Conservation (phyloP, 73 alveolate genomes). For the Symbiodinium pilosum region DNA sequence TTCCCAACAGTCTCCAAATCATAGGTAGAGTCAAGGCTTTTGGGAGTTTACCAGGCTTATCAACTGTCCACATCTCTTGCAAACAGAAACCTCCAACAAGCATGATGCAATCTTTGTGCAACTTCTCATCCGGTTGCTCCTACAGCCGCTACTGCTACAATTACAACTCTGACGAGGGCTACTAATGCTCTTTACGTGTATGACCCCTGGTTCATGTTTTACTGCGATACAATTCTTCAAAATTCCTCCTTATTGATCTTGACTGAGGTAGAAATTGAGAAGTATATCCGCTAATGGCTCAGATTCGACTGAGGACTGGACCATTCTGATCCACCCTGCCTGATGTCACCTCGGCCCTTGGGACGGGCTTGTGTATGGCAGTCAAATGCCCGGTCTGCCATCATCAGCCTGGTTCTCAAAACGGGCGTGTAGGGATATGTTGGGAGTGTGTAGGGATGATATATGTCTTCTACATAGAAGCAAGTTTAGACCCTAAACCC, state of each 20-base stretch:
- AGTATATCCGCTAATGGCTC: background rate
- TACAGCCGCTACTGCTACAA: too few relatives aligned
- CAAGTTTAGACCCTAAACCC: background rate
- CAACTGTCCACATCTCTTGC: too few relatives aligned
- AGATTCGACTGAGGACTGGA: background rate
- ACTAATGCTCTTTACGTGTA: background rate
- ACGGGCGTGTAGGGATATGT: background rate
- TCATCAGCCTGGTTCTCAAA: constrained; percentile 9
- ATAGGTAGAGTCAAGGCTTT: too few relatives aligned
- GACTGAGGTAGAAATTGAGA: too few relatives aligned
- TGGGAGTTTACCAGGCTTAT: too few relatives aligned
- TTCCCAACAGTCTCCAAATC: too few relatives aligned
- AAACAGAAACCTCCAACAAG: too few relatives aligned
- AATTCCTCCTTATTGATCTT: too few relatives aligned
- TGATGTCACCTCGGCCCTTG: constrained; percentile 65
- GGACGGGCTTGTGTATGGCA: constrained; percentile 92
- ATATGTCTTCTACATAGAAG: background rate
- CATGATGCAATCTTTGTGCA: too few relatives aligned
- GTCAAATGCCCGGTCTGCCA: constrained; percentile 84
- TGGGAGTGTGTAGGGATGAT: background rate
- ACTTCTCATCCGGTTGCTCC: too few relatives aligned
- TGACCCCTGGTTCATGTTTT: background rate
- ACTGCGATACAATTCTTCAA: background rate
- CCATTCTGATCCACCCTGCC: constrained; percentile 73
- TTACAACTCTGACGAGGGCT: too few relatives aligned